Percentiles rank a stretch among this genome's conserved stretches.
These are phyloP conservation scores for Karstenula rhodostoma DNA, from an alignment of 2,329 filamentous ascomycete species.

Conservation along the genomic window DNA sequence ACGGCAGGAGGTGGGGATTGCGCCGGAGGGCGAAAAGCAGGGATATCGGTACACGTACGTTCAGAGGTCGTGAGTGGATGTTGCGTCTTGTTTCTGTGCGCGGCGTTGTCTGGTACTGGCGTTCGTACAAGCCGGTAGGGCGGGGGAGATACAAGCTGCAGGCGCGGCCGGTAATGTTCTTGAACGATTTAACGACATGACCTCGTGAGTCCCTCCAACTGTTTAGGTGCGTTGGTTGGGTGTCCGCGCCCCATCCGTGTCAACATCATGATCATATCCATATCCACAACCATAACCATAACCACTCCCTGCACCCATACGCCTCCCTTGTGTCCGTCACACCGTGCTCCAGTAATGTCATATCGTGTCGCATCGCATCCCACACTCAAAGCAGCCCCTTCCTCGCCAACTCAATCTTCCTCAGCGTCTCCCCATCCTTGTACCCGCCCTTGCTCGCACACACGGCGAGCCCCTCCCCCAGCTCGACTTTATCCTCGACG, in stretches of 20 bases:
- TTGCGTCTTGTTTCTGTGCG: background rate
- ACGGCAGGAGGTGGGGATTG: slow-evolving; percentile 42
- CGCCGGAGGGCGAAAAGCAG: slow-evolving; percentile 29
- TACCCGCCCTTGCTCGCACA: slow-evolving; percentile 81
- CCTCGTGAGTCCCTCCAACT: background rate
- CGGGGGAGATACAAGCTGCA: background rate
- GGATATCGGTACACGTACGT: slow-evolving; percentile 43
- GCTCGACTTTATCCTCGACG: slow-evolving; percentile 72
- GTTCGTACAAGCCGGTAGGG: background rate
- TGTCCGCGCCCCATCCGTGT: background rate
- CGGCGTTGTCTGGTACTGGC: background rate
- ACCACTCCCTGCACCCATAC: background rate
- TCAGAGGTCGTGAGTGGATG: slow-evolving; percentile 20
- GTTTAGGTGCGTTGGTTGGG: too few relatives aligned
- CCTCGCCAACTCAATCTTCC: slow-evolving; percentile 80
- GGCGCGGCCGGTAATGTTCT: background rate
- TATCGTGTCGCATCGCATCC: background rate
- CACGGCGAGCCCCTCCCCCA: slow-evolving; percentile 75
- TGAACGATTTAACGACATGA: slow-evolving; percentile 15
- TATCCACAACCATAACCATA: background rate
- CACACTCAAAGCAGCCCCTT: slow-evolving; percentile 73
- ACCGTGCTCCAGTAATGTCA: background rate
- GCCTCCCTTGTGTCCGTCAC: too few relatives aligned
- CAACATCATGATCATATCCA: background rate
- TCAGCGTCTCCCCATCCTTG: slow-evolving; percentile 72